Base-by-base conservation (phyloP, 768 basidiomycete genomes). In the Mycena olivaceomarginata region DNA sequence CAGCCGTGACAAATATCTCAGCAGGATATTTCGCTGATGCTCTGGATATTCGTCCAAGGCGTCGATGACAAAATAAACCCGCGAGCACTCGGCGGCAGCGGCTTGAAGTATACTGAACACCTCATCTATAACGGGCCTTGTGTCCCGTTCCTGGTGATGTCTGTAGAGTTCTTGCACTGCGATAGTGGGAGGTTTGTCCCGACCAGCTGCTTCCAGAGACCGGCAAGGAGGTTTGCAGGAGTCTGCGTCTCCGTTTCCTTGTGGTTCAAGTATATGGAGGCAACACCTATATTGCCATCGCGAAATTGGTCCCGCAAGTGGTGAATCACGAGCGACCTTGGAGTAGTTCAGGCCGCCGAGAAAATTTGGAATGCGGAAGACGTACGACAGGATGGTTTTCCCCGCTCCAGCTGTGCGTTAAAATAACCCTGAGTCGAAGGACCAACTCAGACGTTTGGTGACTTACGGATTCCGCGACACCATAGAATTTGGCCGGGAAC, bases 391-490 rank as follows among this genome's bases (percentile, higher is more conserved):
- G 25, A 66, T 13, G 45, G 64, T 66, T 37, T 66, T 48, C 20
- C 64, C 64, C 22, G 64, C 64, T 16, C 64, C 64, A 25, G 45
- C 64, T 66, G 39, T n/a, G 53, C 53, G 22, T 56, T 56, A 56
- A 56, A 56, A 56, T 56, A 56, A 56, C 22, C 53, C 22, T 56
- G 53, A 56, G 53, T 56, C 53, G 53, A 56, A 20, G 53, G 8
- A 56, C 20, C 25, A 25, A 56, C 53, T 56, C 53, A 56, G 53
- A 56, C 9, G n/a, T n/a, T 56, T 10, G 53, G 53, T 56, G 53
- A 56, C 53, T 56, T 56, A 56, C 53, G 53, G 53, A 56, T 56
- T 22, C 53, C 53, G 53, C 53, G 53, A 56, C 53, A 56, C 53
- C 53, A 56, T 56, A 56, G n/a, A 56, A 56, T 56, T 56, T 56